Base-by-base conservation (phyloP, 2,329 filamentous ascomycete genomes). In the Clarireedia paspali region DNA sequence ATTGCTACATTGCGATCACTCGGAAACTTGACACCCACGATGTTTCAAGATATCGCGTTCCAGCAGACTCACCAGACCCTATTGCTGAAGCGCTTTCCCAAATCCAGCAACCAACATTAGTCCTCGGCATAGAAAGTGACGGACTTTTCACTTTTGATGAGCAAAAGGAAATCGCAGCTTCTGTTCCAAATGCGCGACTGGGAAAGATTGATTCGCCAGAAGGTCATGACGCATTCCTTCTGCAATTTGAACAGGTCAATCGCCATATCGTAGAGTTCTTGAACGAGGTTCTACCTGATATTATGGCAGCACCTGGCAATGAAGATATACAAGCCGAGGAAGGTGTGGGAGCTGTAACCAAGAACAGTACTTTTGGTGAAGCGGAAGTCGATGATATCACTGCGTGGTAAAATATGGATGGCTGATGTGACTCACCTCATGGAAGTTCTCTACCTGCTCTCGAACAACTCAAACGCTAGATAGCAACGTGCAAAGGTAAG, bases 1-100 rank as follows among this genome's bases (percentile, higher is more conserved):
- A 99, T 71, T 99, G 94, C 75, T 99, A 99, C 75, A 97, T 99
- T 64, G 91, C 94, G 63, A 96, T 99, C 72, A 97, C 94, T 4
- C 87, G 94, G 66, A 99, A 99, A 73, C 82, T 99, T 15, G 94
- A 99, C 70, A 97, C 94, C 0, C 94, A 99, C 71, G 94, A 99
- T 70, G 84, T 99, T 26, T 95, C 91, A 14, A 83, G 91, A 44
- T 82, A 85, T 68, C 86, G 92, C 5, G 75, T 73, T 17, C 65
- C 71, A 20, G 63, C 69, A 10, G 70, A 69, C 36, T 75, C 67
- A 2, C 58, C 64, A 7, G 70, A 72, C 14, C 63, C 67, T 1
- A 84, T 95, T 34, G 79, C 81, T 26, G 83, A 89, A 57, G 92
- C 92, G 0, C 77, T 99, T 4, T 82, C 81, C 0, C 74, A 89